Percentiles rank a stretch among this genome's conserved stretches.
phyloP scores from a whole-genome alignment of 306 rosid species.

The Elaeagnus macrophylla region DNA sequence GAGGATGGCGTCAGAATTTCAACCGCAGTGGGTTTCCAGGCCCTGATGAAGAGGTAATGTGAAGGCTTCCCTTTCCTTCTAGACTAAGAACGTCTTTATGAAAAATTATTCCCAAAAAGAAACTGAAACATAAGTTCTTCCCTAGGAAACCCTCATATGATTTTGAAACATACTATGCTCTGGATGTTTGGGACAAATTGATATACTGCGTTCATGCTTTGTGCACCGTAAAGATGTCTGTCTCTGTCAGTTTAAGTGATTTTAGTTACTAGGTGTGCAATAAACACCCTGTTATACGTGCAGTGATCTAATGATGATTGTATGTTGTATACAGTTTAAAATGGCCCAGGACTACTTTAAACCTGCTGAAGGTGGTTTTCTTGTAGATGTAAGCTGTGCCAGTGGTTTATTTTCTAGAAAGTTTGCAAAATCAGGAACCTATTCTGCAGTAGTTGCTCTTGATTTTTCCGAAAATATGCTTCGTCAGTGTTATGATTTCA shows the following conservation, averaged over 20 bases:
- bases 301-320: neutral
- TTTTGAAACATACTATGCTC: too few species aligned
- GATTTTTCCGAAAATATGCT: constrained; percentile 97
- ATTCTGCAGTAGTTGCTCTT: constrained; percentile 70
- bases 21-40: constrained; percentile 84
- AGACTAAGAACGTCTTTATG: too few species aligned
- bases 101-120: too few species aligned
- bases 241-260: too few species aligned
- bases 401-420: constrained; percentile 89
- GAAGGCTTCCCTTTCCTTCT: too few species aligned
- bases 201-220: too few species aligned
- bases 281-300: neutral
- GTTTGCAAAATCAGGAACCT: constrained; percentile 58
- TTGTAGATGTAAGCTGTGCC: constrained; percentile 88
- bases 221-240: too few species aligned
- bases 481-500: constrained; percentile 76
- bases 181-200: too few species aligned
- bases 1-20: constrained; percentile 98
- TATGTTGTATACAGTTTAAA: constrained; percentile 49
- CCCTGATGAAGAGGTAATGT: constrained; percentile 83
- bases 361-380: constrained; percentile 63
- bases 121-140: too few species aligned
- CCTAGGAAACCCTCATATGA: too few species aligned
- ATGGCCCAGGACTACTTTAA: constrained; percentile 81
- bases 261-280: too few species aligned